A percentile compares a stretch with the other conserved stretches of the same genome.
These are phyloP conservation scores for Calonectria multiphialidica DNA, from an alignment of 2,329 filamentous ascomycete genomes.

Conservation along the genomic window DNA sequence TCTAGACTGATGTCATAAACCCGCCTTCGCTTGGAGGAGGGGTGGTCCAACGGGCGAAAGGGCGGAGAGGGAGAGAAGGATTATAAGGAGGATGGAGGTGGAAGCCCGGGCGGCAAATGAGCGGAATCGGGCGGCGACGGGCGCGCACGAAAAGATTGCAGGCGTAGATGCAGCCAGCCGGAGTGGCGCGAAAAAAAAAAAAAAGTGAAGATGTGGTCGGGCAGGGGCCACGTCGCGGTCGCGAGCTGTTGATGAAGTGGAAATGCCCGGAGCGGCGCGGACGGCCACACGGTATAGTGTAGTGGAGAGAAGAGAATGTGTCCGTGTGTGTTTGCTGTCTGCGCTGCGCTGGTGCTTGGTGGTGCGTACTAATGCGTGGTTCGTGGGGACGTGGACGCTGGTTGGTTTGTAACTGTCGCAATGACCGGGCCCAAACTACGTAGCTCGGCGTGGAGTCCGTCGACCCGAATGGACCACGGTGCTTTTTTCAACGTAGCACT, in stretches of 20 bases:
- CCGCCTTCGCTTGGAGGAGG: slow-evolving; percentile 11
- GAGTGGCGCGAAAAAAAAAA: too few relatives aligned
- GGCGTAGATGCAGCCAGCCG: neutral
- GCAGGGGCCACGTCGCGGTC: slow-evolving; percentile 43
- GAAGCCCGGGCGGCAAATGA: neutral
- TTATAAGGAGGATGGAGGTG: slow-evolving; percentile 8
- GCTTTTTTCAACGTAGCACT: neutral
- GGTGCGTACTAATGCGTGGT: slow-evolving; percentile 6
- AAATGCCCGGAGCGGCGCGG: slow-evolving; percentile 2
- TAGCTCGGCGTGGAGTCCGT: neutral
- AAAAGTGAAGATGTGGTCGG: slow-evolving; percentile 20
- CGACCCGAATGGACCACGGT: neutral
- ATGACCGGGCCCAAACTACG: neutral
- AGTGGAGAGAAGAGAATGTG: slow-evolving; percentile 10
- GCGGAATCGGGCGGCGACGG: neutral
- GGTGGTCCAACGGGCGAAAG: slow-evolving; percentile 20
- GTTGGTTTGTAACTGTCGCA: neutral
- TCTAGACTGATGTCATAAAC: slow-evolving; percentile 24
- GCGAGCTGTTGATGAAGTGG: slow-evolving; percentile 21
- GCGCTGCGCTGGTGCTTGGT: neutral
- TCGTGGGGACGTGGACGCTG: slow-evolving; percentile 4
- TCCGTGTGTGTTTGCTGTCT: slow-evolving; percentile 16
- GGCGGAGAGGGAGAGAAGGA: slow-evolving; percentile 5
- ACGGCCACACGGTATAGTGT: slow-evolving; percentile 4
- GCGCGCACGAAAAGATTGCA: slow-evolving; percentile 1